These are phyloP conservation scores for Carex cristatella DNA, from an alignment of 176 grass and related monocot genomes.

Conservation along the genomic window DNA sequence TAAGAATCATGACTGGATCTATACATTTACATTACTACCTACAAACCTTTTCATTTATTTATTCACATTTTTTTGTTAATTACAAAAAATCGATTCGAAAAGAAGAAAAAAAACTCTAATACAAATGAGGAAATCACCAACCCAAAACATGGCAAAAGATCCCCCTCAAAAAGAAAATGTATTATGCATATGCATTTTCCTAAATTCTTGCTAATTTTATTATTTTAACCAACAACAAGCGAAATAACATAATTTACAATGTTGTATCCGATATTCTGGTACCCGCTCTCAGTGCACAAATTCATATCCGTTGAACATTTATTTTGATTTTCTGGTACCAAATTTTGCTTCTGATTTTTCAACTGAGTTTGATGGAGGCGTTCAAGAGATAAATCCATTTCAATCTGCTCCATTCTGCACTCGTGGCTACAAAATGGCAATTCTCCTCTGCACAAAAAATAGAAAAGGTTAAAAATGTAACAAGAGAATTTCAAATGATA, in stretches of 20 bases:
- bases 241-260: background rate
- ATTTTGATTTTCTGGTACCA: background rate
- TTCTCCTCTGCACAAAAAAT: constrained; percentile 22
- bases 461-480: background rate
- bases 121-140: constrained; percentile 1
- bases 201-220: background rate
- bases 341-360: background rate
- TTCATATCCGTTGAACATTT: background rate
- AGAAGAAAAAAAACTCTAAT: background rate
- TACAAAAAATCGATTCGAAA: background rate
- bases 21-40: background rate
- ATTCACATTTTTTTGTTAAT: background rate
- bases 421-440: constrained; percentile 22
- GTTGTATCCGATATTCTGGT: background rate
- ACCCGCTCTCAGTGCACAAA: background rate
- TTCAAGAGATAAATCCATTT: constrained; percentile 15
- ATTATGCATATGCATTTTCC: background rate
- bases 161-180: background rate
- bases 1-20: background rate
- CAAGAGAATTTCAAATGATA: background rate
- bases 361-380: background rate
- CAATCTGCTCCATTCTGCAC: constrained; percentile 19
- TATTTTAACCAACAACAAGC: constrained; percentile 17
- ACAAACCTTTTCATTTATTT: background rate
- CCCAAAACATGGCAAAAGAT: constrained; percentile 4